A percentile compares a stretch with the other conserved stretches of the same genome.
These are phyloP conservation scores for Aspergillus heteromorphus DNA, from an alignment of 495 filamentous ascomycete species.

Conservation along the genomic window DNA sequence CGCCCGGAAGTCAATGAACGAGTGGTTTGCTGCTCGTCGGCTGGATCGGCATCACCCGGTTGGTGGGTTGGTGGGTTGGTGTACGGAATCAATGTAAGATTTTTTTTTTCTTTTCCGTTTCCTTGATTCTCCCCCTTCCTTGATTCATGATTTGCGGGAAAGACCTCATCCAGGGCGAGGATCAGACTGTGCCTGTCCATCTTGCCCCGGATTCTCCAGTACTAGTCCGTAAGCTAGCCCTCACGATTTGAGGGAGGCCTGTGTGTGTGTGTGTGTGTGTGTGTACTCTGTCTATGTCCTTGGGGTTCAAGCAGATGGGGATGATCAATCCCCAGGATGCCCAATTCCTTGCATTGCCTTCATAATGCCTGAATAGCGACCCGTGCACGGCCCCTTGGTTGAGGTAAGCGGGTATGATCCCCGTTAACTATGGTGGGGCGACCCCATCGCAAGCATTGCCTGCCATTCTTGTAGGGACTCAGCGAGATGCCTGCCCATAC, in stretches of 20 bases:
- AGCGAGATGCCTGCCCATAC: no score
- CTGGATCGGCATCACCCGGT: conserved; percentile 9
- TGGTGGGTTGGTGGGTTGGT: not conserved
- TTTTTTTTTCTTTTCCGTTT: not conserved
- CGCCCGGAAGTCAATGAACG: not conserved
- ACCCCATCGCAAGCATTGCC: no score
- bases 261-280: not conserved
- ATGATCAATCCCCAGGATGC: not conserved
- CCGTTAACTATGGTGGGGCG: not conserved
- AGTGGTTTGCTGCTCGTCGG: conserved; percentile 2
- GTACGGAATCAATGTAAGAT: not conserved
- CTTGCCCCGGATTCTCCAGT: not conserved
- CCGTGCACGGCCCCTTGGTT: not conserved
- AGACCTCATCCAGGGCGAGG: not conserved
- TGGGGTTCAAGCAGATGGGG: no score
- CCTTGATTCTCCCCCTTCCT: not conserved
- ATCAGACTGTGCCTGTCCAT: not conserved
- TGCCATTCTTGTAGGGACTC: no score
- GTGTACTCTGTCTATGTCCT: no score
- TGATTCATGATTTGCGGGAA: not conserved
- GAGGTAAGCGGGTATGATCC: not conserved
- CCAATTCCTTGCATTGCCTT: not conserved
- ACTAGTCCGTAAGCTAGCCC: not conserved
- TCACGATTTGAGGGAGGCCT: not conserved
- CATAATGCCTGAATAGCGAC: not conserved